These are phyloP conservation scores for Cryptococcus hybrid DNA, from an alignment of 1,284 basidiomycete genomes.

Conservation along the genomic window DNA sequence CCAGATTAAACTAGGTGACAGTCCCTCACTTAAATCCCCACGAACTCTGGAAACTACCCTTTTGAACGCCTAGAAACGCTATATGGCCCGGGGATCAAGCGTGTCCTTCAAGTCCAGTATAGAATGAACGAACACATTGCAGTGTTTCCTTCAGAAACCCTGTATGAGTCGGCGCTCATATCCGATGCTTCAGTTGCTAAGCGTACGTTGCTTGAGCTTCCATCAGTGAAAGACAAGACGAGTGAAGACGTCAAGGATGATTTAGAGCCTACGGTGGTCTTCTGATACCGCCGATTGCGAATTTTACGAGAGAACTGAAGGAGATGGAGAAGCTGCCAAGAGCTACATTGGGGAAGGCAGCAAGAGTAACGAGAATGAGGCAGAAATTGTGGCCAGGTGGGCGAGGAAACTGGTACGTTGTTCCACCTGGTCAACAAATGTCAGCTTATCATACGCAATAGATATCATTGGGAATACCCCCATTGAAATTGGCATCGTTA, in stretches of 20 bases:
- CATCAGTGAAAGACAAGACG: constrained; percentile 50
- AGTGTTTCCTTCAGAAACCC: constrained; percentile 74
- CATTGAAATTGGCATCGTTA: constrained; percentile 81
- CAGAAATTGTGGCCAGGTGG: constrained; percentile 76
- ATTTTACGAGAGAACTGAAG: constrained; percentile 70
- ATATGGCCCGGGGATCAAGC: constrained; percentile 79
- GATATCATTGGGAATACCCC: constrained; percentile 68
- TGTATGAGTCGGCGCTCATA: constrained; percentile 72
- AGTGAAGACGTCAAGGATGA: constrained; percentile 64
- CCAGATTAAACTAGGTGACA: background rate
- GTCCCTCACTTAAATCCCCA: constrained; percentile 54
- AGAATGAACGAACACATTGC: constrained; percentile 90
- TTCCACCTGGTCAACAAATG: background rate
- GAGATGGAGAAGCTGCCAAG: constrained; percentile 43
- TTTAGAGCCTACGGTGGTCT: constrained; percentile 75
- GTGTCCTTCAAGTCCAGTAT: constrained; percentile 83
- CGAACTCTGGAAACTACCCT: constrained; percentile 80
- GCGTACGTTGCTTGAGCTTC: constrained; percentile 70
- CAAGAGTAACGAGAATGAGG: constrained; percentile 91
- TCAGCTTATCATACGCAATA: constrained; percentile 33
- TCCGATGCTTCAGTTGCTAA: constrained; percentile 69
- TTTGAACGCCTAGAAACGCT: constrained; percentile 87
- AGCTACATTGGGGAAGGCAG: constrained; percentile 71
- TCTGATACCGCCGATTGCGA: constrained; percentile 91
- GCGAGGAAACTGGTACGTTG: constrained; percentile 68